Evolutionary conservation across 1,139 yeast species (phyloP), one percentile per base, ranked within the genome.

Genomic region (Tardiomyces depauwii): DNA sequence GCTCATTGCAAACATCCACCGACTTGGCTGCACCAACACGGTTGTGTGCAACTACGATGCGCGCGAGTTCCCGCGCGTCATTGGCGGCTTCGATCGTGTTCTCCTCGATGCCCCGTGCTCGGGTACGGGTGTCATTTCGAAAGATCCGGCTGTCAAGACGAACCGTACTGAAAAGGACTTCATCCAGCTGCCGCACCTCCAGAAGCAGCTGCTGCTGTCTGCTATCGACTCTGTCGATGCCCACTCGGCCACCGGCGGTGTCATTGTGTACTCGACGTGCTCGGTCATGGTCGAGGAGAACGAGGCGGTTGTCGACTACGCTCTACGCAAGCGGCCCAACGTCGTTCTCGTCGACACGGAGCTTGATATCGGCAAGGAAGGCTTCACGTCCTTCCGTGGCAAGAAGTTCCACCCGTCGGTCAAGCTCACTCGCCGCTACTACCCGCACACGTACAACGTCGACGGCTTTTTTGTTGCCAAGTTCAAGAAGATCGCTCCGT

Each of bases 181-280:
- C 64, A 83, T 89, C 57, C 95, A 91, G 67, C 84, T 93, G 57
- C 98, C 98, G 46, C 96, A 89, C 64, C 73, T 93, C 57, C 99
- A 93, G 65, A 91, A 89, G 65, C 98, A 93, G 69, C 74, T 93
- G 56, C 69, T 93, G 48, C 73, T 93, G 53, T 82, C 95, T 36
- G 99, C 99, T 38, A 93, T 93, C 56, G 99, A 93, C 68, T 88
- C 97, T 5, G 96, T 91, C 40, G 96, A 91, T 65, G 94, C 95
- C 28, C 74, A 81, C 62, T 85, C 95, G 5, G 70, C 87, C 48
- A 84, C 91, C 45, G 99, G 98, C 50, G 99, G 97, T 54, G 73
- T 83, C 47, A 85, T 93, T 55, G 98, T 93, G 2, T 93, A 93
- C 68, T 91, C 98, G 4, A 93, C 99, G 1, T 93, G 99, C 76